Conservation (phyloP, 768 basidiomycete genomes). For the Suillus brevipes region DNA sequence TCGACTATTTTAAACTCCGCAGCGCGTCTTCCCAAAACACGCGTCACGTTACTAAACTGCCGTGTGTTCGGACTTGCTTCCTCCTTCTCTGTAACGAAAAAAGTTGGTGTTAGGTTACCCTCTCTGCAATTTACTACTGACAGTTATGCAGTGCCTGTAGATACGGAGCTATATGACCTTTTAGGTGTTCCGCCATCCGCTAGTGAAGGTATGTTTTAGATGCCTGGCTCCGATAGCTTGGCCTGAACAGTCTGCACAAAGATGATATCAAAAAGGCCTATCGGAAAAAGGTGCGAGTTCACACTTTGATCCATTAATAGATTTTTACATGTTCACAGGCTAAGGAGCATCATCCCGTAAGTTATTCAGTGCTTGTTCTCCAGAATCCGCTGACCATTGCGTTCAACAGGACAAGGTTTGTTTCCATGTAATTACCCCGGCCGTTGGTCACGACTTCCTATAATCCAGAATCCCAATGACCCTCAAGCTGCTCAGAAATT, state of each 20-base stretch:
- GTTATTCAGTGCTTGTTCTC: conserved; percentile 20
- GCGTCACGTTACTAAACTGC: conserved; percentile 10
- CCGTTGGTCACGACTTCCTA: neutral
- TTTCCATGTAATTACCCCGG: neutral
- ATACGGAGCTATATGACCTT: conserved; percentile 85
- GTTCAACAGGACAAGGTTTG: conserved; percentile 65
- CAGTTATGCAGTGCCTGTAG: conserved; percentile 56
- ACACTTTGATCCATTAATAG: conserved; percentile 15
- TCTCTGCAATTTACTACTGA: conserved; percentile 18
- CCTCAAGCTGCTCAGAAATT: conserved; percentile 81
- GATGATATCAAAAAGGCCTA: conserved; percentile 95
- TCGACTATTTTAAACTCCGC: conserved; percentile 34
- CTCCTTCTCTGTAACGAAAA: conserved; percentile 27
- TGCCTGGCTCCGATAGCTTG: neutral
- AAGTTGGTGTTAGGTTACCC: neutral
- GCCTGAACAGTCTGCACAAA: conserved; percentile 28
- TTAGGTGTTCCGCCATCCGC: conserved; percentile 73
- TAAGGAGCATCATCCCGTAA: conserved; percentile 84
- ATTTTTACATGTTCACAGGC: conserved; percentile 50
- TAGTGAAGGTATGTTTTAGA: conserved; percentile 56
- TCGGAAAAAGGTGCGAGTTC: conserved; percentile 72
- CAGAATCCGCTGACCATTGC: conserved; percentile 6
- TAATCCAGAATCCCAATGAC: conserved; percentile 78
- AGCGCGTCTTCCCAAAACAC: conserved; percentile 30
- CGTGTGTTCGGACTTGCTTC: conserved; percentile 5